Conservation (phyloP, 2,329 filamentous ascomycete genomes). For the Pyricularia sp. region DNA sequence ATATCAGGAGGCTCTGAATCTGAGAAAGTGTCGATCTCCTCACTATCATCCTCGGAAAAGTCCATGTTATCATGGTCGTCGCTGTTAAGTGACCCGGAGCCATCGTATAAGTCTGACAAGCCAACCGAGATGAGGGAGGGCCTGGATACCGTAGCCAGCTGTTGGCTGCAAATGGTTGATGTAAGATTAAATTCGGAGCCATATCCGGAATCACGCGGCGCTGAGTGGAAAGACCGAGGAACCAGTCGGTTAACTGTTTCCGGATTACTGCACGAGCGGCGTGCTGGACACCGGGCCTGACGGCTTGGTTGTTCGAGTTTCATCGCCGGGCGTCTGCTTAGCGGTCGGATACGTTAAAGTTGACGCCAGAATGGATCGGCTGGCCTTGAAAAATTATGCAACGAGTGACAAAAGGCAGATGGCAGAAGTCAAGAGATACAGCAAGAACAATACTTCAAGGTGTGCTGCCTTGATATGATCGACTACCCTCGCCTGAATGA, state of each 20-base stretch:
- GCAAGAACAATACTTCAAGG: neutral
- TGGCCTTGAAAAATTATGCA: neutral
- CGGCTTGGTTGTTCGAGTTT: neutral
- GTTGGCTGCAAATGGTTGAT: neutral
- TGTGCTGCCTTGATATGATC: neutral
- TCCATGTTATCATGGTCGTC: neutral
- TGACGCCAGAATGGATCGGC: neutral
- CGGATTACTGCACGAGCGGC: neutral
- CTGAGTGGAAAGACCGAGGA: neutral
- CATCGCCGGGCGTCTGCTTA: neutral
- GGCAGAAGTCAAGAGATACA: neutral
- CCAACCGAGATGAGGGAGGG: neutral
- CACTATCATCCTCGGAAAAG: neutral
- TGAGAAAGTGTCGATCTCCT: neutral
- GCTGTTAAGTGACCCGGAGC: neutral
- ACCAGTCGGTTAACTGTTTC: neutral
- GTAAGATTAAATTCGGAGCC: slow-evolving; percentile 5
- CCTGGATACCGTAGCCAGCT: neutral
- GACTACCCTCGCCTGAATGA: neutral
- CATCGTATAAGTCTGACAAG: slow-evolving; percentile 6
- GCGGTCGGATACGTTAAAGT: neutral
- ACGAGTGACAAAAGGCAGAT: neutral
- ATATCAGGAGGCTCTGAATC: neutral
- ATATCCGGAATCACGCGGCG: slow-evolving; percentile 10
- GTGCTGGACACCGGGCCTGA: neutral